phyloP scores from a whole-genome alignment of 805 yeast species.

The Cyberlindnera mrakii region DNA sequence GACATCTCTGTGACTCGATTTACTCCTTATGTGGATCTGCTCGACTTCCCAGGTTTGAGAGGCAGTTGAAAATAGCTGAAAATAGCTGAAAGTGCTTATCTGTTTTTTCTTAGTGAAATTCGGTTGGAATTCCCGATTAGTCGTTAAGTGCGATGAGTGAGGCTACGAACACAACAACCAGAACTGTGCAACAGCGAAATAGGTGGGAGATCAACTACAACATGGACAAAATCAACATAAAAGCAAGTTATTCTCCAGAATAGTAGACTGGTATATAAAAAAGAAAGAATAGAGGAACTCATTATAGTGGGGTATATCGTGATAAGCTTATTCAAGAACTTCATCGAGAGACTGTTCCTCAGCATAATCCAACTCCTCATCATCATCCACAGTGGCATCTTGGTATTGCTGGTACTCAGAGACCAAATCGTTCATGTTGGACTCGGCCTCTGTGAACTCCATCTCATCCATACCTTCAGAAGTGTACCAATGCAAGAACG shows the following conservation, averaged over 20 bases:
- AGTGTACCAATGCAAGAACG: slow-evolving; percentile 98
- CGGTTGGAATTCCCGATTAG: too few species aligned
- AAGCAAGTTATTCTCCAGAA: too few species aligned
- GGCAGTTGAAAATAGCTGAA: too few species aligned
- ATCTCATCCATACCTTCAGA: slow-evolving; percentile 99
- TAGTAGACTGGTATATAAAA: not conserved
- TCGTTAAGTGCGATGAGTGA: too few species aligned
- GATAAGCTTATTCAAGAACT: slow-evolving; percentile 22
- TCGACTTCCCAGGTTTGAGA: too few species aligned
- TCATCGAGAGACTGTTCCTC: slow-evolving; percentile 26
- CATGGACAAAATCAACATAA: too few species aligned
- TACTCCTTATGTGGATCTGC: too few species aligned
- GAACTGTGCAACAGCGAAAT: too few species aligned
- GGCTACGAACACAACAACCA: too few species aligned
- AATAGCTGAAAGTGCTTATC: too few species aligned
- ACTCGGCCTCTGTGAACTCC: slow-evolving; percentile 98
- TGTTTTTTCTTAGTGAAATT: too few species aligned
- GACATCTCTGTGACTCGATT: slow-evolving; percentile 4
- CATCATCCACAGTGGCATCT: slow-evolving; percentile 83
- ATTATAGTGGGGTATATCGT: not conserved
- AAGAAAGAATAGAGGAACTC: not conserved
- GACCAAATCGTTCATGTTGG: slow-evolving; percentile 93
- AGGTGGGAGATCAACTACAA: too few species aligned
- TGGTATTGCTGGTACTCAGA: slow-evolving; percentile 96
- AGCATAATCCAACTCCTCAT: slow-evolving; percentile 35